A percentile compares a stretch with the other conserved stretches of the same genome.
Evolutionary conservation across 2,329 filamentous ascomycete genomes (phyloP).

Genomic region (Pseudocercospora cruenta): DNA sequence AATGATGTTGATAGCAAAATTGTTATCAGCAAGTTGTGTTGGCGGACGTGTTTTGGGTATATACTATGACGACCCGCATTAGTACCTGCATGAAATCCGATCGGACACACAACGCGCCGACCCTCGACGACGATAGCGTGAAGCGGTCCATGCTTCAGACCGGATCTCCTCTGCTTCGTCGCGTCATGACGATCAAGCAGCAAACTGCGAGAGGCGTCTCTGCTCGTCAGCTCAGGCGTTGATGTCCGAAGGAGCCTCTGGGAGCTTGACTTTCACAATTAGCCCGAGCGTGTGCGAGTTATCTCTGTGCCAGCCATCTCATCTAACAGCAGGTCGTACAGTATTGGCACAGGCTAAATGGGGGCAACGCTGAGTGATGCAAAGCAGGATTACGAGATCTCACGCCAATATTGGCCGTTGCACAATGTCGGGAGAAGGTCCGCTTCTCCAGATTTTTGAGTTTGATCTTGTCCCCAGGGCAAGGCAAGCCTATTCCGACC

Average conservation of each 20-base stretch:
- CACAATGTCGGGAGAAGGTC: background rate
- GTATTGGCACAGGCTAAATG: background rate
- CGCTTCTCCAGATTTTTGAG: background rate
- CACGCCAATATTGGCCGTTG: background rate
- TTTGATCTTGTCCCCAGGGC: background rate
- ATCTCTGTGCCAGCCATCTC: background rate
- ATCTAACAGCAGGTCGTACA: background rate
- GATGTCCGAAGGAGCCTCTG: background rate
- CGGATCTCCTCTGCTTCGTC: conserved; percentile 2
- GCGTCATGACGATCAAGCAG: background rate
- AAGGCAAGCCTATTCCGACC: background rate
- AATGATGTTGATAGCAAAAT: background rate
- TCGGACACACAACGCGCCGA: background rate
- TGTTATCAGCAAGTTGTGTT: background rate
- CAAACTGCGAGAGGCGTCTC: too few relatives aligned
- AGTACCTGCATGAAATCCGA: background rate
- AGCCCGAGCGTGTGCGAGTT: too few relatives aligned
- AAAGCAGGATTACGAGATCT: too few relatives aligned
- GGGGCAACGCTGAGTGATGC: too few relatives aligned
- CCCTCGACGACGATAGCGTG: background rate
- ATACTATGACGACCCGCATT: background rate
- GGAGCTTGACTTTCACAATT: background rate
- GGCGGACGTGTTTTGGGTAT: background rate
- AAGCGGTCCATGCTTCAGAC: background rate
- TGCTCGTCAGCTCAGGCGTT: too few relatives aligned